Percentiles rank a stretch among this genome's conserved stretches.
phyloP scores from a whole-genome alignment of 73 alveolate genomes.

The Diophrys appendiculata region DNA sequence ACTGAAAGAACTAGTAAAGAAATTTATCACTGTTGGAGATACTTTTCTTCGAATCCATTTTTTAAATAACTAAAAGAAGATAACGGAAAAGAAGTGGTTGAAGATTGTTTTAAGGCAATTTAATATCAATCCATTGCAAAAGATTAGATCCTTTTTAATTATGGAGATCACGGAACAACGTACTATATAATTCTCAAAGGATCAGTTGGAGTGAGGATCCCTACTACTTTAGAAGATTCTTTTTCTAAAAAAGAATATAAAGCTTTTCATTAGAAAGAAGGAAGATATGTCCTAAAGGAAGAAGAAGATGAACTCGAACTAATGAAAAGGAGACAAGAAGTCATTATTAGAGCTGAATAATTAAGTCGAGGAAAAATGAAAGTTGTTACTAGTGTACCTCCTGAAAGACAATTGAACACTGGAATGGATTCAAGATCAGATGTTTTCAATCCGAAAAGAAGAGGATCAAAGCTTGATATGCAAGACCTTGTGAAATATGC shows the following conservation, averaged over 20 bases:
- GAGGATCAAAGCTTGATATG: no score
- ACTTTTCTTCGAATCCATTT: slow-evolving; percentile 11
- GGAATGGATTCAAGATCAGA: no score
- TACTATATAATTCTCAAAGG: slow-evolving; percentile 27
- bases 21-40: background rate
- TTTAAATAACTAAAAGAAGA: slow-evolving; percentile 3
- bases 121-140: background rate
- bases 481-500: no score
- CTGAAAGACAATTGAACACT: no score
- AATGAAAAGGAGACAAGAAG: background rate
- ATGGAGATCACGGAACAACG: slow-evolving; percentile 23
- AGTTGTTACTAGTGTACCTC: no score
- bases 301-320: background rate
- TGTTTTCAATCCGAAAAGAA: no score
- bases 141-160: background rate
- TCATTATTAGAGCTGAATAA: background rate
- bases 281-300: background rate
- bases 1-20: slow-evolving; percentile 2
- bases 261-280: background rate
- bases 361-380: no score
- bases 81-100: slow-evolving; percentile 14
- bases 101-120: slow-evolving; percentile 1
- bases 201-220: slow-evolving; percentile 11
- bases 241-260: slow-evolving; percentile 2
- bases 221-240: background rate